A percentile compares a stretch with the other conserved stretches of the same genome.
phyloP scores from a whole-genome alignment of 2,329 filamentous ascomycete genomes.

The Neofusicoccum laricinum region DNA sequence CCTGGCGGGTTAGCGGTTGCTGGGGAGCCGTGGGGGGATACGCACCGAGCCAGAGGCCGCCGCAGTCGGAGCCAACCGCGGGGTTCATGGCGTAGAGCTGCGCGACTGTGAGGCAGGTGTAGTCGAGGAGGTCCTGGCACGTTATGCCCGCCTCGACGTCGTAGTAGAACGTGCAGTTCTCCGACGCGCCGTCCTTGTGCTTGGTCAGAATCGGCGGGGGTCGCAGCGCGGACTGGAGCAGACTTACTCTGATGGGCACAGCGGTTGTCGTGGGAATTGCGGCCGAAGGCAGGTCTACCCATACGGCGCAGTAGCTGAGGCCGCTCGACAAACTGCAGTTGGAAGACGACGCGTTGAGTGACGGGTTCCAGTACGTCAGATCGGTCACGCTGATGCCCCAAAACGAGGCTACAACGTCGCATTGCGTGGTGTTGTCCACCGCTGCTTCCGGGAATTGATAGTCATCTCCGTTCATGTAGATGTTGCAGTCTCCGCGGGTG shows the following conservation, averaged over 20 bases:
- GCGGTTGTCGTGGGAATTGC: too few species aligned
- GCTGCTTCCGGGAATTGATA: not conserved
- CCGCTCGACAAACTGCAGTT: not conserved
- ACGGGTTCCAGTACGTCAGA: not conserved
- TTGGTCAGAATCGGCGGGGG: too few species aligned
- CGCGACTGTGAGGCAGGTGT: not conserved
- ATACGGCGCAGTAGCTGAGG: not conserved
- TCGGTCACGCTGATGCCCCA: not conserved
- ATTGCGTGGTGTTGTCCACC: not conserved
- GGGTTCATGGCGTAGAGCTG: constrained; percentile 7
- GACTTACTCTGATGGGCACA: too few species aligned
- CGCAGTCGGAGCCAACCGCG: not conserved
- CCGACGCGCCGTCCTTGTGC: not conserved
- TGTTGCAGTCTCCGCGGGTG: constrained; percentile 1
- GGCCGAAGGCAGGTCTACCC: not conserved
- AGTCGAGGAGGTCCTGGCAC: not conserved
- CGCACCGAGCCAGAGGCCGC: not conserved
- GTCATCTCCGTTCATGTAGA: not conserved
- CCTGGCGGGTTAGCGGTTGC: not conserved
- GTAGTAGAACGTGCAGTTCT: not conserved
- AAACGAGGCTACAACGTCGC: not conserved
- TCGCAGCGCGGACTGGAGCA: too few species aligned
- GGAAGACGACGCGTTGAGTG: not conserved
- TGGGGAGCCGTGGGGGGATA: too few species aligned
- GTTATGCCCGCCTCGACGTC: not conserved